Evolutionary conservation across 768 basidiomycete genomes (phyloP), one percentile per base, ranked within the genome.

Genomic region (Pilatotrama ljubarskyi): DNA sequence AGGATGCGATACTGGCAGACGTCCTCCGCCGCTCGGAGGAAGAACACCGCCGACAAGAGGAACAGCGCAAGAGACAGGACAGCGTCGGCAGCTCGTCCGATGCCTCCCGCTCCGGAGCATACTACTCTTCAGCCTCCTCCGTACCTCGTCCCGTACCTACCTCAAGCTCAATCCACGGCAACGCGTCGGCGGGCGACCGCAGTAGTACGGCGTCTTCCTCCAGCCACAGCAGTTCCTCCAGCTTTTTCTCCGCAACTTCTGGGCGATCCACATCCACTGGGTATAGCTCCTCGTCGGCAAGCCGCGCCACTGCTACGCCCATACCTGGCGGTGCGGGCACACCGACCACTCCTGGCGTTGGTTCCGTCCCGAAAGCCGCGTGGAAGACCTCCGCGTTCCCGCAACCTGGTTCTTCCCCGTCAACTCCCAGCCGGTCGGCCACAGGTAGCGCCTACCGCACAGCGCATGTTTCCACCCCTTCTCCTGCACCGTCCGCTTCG

Each of bases 11-110:
- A 65, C 69, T 62, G 68, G 42, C 72, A 38, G 65, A 73, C 41
- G 73, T 68, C 47, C 61, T 76, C n/a, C 62, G 63, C 10, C 62
- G 64, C 11, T 69, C 73, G 2, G 77, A 79, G 57, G 75, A 77
- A 40, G 77, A 78, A 58, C 62, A 74, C 22, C 57, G 51, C 26
- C 35, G 50, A 8, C 63, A 59, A 10, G 53, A 61, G 57, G 61
- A 64, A 42, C 29, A 51, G 22, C 56, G 50, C 46, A 51, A 25
- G 56, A 51, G 58, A 25, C 66, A 56, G 61, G 72, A 64, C 61
- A 76, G 69, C 51, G 42, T 52, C 15, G 65, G 59, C 14, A 59
- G 55, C 29, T 20, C 37, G n/a, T 64, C 67, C 8, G 64, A 62
- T 10, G 13, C 67, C 20, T 58, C 58, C 18, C 64, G 64, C 36